Evolutionary conservation across 805 yeast species (phyloP).

Genomic region (Candida arabinofermentans): DNA sequence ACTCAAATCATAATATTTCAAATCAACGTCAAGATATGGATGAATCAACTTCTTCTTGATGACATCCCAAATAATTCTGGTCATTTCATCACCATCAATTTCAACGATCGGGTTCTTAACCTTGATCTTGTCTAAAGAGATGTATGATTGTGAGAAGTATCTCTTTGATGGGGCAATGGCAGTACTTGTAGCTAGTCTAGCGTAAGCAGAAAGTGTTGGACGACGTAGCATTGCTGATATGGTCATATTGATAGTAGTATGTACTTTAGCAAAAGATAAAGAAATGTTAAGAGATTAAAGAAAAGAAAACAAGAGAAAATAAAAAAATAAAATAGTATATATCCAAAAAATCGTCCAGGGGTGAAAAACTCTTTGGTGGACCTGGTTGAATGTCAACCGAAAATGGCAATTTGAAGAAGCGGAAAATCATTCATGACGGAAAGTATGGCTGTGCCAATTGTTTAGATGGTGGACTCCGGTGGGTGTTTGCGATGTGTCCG

Average conservation of each 20-base stretch:
- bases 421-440: too few relatives aligned
- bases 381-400: too few relatives aligned
- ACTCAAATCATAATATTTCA: slow-evolving; percentile 73
- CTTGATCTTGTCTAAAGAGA: slow-evolving; percentile 49
- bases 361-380: too few relatives aligned
- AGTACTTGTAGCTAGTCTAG: neutral
- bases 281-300: neutral
- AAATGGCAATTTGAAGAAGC: too few relatives aligned
- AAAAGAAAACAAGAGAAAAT: too few relatives aligned
- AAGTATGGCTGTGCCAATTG: too few relatives aligned
- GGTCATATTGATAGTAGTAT: too few relatives aligned
- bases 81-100: slow-evolving; percentile 84
- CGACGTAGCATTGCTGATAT: neutral
- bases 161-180: slow-evolving; percentile 10
- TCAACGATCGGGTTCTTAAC: slow-evolving; percentile 75
- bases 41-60: slow-evolving; percentile 64
- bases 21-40: slow-evolving; percentile 69
- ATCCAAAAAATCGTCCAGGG: too few relatives aligned
- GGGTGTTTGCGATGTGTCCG: too few relatives aligned
- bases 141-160: slow-evolving; percentile 24
- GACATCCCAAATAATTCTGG: slow-evolving; percentile 76
- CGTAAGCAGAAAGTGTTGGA: neutral
- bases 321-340: too few relatives aligned
- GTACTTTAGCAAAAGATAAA: too few relatives aligned
- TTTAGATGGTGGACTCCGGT: too few relatives aligned